Conservation (phyloP, 768 basidiomycete species). For the Nidularia pulvinata region DNA sequence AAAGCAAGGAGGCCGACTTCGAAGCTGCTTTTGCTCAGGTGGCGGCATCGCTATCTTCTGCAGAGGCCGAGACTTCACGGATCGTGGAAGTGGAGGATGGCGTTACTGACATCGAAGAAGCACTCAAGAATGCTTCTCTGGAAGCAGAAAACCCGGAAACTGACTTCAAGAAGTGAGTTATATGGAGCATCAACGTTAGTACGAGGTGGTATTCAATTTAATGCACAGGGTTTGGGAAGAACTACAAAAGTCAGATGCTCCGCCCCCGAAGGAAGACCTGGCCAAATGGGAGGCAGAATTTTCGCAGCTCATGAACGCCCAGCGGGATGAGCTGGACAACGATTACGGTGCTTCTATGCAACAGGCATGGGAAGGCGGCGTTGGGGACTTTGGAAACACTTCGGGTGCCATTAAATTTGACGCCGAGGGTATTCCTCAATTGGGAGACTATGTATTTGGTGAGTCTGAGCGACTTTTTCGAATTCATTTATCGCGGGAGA, state of each 20-base stretch:
- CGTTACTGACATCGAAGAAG: constrained; percentile 34
- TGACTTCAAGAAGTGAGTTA: constrained; percentile 56
- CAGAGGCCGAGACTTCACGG: constrained; percentile 38
- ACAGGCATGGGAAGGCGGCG: constrained; percentile 59
- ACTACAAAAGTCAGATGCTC: constrained; percentile 54
- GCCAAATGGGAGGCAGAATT: constrained; percentile 86
- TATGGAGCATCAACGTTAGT: constrained; percentile 2
- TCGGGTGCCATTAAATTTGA: constrained; percentile 45
- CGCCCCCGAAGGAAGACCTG: constrained; percentile 61
- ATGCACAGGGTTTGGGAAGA: constrained; percentile 58
- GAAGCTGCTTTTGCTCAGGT: constrained; percentile 83
- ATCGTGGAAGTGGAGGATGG: constrained; percentile 55
- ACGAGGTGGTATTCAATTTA: not conserved
- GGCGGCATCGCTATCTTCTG: constrained; percentile 46
- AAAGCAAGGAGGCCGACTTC: constrained; percentile 75
- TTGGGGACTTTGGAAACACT: constrained; percentile 40
- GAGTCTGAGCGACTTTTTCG: constrained; percentile 15
- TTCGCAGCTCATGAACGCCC: constrained; percentile 70
- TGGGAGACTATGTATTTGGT: constrained; percentile 81
- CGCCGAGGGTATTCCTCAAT: constrained; percentile 74
- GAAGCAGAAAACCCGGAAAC: constrained; percentile 17
- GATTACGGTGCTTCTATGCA: constrained; percentile 67
- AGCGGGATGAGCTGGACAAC: constrained; percentile 64
- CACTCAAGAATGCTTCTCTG: constrained; percentile 31
- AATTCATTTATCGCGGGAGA: too few species aligned